Base-by-base conservation (phyloP, 2,329 filamentous ascomycete genomes). In the Fusarium redolens region DNA sequence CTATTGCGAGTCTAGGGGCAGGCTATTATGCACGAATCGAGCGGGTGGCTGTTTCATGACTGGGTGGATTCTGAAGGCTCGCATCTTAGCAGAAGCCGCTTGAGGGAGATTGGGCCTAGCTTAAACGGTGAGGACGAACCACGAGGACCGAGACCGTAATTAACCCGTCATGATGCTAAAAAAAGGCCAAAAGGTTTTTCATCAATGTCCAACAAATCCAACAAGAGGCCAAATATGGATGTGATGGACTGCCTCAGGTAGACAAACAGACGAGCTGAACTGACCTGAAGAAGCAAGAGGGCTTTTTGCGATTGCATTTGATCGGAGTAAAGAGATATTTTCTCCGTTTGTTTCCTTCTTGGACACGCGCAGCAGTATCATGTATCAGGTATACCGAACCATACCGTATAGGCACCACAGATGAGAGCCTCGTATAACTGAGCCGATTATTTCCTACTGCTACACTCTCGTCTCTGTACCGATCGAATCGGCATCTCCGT, bases 121-220 rank as follows among this genome's bases (percentile, higher is more conserved):
- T 56, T 55, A 71, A 69, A 73, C 71, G 67, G 71, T 74, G 67
- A 73, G 52, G 54, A 58, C 54, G 28, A 63, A 61, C 70, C 65
- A 70, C 61, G 44, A 51, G 62, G 61, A 61, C 54, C 35, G n/a
- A 56, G 56, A 43, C 67, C 55, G 71, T 74, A 74, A 74, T 73
- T 74, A 71, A 74, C 55, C 71, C 71, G 67, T 61, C 67, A 73
- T 71, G 71, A 64, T 74, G 45, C 71, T 73, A 74, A 74, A 73
- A 73, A 73, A 71, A 73, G 66, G 47, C 25, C 40, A 15, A 55
- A 22, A 37, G 40, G n/a, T 18, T 37, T 43, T 44, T 43, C 22
- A 51, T 55, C 33, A 63, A 48, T 20, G 43, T 40, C 51, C 47
- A 71, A 57, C 62, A 60, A 52, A 45, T 35, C 37, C 33, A 71